Percentiles rank a stretch among this genome's conserved stretches.
These are phyloP conservation scores for Diaporthe citriasiana DNA, from an alignment of 2,329 filamentous ascomycete genomes.

Conservation along the genomic window DNA sequence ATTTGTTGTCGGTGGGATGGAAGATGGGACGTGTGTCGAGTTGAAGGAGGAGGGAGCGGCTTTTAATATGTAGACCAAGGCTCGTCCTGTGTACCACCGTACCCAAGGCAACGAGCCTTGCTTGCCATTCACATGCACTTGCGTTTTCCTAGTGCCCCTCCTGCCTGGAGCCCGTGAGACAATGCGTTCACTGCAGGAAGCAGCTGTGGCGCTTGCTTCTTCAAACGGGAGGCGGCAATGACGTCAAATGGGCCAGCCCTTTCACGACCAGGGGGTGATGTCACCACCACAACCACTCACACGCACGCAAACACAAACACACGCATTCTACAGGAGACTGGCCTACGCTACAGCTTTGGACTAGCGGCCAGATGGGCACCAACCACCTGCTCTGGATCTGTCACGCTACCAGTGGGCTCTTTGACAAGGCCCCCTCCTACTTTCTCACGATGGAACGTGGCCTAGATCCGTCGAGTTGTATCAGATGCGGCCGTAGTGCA, in stretches of 20 bases:
- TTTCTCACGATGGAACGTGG: constrained; percentile 26
- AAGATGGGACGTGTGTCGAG: background rate
- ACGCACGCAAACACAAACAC: background rate
- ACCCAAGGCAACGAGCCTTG: constrained; percentile 6
- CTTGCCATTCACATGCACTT: constrained; percentile 27
- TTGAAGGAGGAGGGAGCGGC: background rate
- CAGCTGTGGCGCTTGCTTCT: background rate
- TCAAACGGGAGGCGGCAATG: background rate
- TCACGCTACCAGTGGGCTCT: constrained; percentile 24
- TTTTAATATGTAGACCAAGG: constrained; percentile 5
- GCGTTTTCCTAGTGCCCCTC: constrained; percentile 6
- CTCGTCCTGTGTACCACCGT: background rate
- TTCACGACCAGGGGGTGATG: constrained; percentile 20
- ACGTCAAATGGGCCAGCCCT: constrained; percentile 26
- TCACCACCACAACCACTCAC: constrained; percentile 14
- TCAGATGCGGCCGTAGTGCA: constrained; percentile 8
- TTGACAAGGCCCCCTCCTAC: background rate
- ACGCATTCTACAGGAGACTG: background rate
- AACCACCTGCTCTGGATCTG: constrained; percentile 18
- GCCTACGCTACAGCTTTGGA: background rate
- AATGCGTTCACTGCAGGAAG: background rate
- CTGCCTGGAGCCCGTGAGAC: constrained; percentile 27
- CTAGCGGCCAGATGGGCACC: background rate
- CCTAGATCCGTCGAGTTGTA: constrained; percentile 1
- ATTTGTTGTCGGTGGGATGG: constrained; percentile 4